Evolutionary conservation across 495 filamentous ascomycete genomes (phyloP).

Genomic region (Annulohypoxylon stygium): DNA sequence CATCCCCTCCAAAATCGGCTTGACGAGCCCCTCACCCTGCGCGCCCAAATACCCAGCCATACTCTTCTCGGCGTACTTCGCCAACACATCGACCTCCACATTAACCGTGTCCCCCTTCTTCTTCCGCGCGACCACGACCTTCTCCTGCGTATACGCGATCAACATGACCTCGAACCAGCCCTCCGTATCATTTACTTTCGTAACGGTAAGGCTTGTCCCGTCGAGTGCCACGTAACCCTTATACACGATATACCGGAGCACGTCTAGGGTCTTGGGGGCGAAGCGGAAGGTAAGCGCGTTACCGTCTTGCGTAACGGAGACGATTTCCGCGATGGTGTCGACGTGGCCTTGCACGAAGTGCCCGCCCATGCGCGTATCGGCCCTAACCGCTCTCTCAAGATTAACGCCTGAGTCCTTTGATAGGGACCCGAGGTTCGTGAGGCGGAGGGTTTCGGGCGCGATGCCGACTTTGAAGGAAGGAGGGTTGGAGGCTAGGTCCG

Average conservation of each 20-base stretch:
- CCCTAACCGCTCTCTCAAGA: slow-evolving; percentile 91
- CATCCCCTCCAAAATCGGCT: slow-evolving; percentile 83
- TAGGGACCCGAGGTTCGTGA: slow-evolving; percentile 89
- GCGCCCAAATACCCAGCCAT: slow-evolving; percentile 75
- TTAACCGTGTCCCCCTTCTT: slow-evolving; percentile 88
- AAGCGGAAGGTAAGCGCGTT: slow-evolving; percentile 91
- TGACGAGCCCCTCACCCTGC: slow-evolving; percentile 64
- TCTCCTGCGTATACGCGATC: slow-evolving; percentile 97
- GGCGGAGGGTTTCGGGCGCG: slow-evolving; percentile 94
- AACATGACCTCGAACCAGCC: slow-evolving; percentile 99
- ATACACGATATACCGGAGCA: slow-evolving; percentile 89
- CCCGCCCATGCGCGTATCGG: slow-evolving; percentile 89
- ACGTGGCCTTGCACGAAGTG: slow-evolving; percentile 95
- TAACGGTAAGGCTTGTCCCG: slow-evolving; percentile 95
- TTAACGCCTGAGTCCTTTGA: slow-evolving; percentile 73
- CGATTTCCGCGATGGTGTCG: slow-evolving; percentile 83
- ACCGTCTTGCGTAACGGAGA: slow-evolving; percentile 78
- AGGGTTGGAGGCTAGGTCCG: slow-evolving; percentile 47
- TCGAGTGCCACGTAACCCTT: slow-evolving; percentile 97
- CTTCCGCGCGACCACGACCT: slow-evolving; percentile 87
- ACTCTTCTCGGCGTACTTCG: slow-evolving; percentile 99
- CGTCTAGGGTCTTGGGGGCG: slow-evolving; percentile 69
- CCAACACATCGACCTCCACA: slow-evolving; percentile 97
- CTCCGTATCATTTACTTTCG: slow-evolving; percentile 78
- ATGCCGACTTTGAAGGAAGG: slow-evolving; percentile 89